These are phyloP conservation scores for Funneliformis mosseae DNA, from an alignment of 192 early-diverging fungal species.

Conservation along the genomic window DNA sequence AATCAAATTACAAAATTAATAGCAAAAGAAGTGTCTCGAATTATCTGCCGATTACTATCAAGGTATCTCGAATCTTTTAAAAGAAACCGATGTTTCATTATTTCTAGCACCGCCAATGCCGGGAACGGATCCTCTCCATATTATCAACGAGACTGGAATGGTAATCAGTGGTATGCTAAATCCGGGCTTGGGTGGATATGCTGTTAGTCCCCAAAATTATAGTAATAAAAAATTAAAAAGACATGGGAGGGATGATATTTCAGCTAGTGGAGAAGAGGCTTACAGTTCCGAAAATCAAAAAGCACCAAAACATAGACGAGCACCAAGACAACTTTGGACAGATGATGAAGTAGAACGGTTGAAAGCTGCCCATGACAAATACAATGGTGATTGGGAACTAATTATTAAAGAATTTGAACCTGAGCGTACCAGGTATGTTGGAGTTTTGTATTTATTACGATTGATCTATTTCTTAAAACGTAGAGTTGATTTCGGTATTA, in stretches of 20 bases:
- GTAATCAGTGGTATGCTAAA: conserved; percentile 22
- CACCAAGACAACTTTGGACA: conserved; percentile 34
- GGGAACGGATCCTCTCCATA: conserved; percentile 13
- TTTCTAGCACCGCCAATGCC: conserved; percentile 10
- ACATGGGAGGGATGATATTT: conserved; percentile 4
- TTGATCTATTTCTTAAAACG: background rate
- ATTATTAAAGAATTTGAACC: conserved; percentile 33
- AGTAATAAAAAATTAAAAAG: conserved; percentile 28
- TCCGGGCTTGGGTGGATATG: conserved; percentile 15
- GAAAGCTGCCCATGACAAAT: conserved; percentile 25
- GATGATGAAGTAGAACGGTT: conserved; percentile 30
- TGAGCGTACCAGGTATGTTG: conserved; percentile 19
- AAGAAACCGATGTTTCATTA: conserved; percentile 29
- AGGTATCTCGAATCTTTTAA: conserved; percentile 28
- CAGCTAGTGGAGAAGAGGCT: conserved; percentile 4
- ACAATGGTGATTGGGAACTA: conserved; percentile 30
- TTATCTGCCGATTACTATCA: conserved; percentile 28
- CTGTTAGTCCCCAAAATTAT: background rate
- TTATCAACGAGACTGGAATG: conserved; percentile 32
- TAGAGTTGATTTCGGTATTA: background rate
- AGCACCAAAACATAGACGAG: conserved; percentile 21
- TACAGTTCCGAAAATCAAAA: conserved; percentile 22
- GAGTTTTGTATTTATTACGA: background rate
- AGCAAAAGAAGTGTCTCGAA: conserved; percentile 34
- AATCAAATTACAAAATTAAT: background rate